Evolutionary conservation across 768 basidiomycete genomes (phyloP).

Genomic region (Trametes punicea): DNA sequence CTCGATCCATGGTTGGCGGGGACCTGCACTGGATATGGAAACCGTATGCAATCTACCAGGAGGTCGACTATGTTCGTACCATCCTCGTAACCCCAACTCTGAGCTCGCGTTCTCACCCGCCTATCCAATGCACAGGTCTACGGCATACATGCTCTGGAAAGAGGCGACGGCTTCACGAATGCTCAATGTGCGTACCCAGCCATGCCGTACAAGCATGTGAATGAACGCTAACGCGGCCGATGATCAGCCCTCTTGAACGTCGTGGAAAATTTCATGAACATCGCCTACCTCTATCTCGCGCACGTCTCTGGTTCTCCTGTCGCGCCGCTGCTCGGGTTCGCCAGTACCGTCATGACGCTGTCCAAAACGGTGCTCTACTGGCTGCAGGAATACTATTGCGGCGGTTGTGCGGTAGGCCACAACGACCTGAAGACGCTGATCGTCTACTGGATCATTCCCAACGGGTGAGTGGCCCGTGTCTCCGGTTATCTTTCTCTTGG

Average conservation of each 20-base stretch:
- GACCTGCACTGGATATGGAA: slow-evolving; percentile 92
- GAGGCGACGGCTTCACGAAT: slow-evolving; percentile 75
- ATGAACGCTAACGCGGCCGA: background rate
- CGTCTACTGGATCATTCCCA: slow-evolving; percentile 70
- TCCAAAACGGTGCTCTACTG: slow-evolving; percentile 85
- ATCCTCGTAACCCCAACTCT: background rate
- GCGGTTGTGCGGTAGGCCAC: slow-evolving; percentile 69
- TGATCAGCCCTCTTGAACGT: slow-evolving; percentile 70
- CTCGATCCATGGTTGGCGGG: slow-evolving; percentile 82
- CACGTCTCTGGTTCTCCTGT: slow-evolving; percentile 58
- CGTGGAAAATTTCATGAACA: slow-evolving; percentile 72
- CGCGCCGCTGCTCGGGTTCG: slow-evolving; percentile 74
- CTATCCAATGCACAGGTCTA: slow-evolving; percentile 52
- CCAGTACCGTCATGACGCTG: slow-evolving; percentile 71
- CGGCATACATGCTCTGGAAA: slow-evolving; percentile 60
- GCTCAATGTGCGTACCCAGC: slow-evolving; percentile 69
- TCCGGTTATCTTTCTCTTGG: background rate
- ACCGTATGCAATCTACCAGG: slow-evolving; percentile 76
- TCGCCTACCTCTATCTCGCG: slow-evolving; percentile 72
- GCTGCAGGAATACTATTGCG: slow-evolving; percentile 75
- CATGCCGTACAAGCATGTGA: background rate
- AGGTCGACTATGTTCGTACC: slow-evolving; percentile 45
- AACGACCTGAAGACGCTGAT: slow-evolving; percentile 53
- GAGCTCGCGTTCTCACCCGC: background rate
- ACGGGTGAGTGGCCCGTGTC: slow-evolving; percentile 53